These are phyloP conservation scores for Dipteronia sinensis DNA, from an alignment of 345 rosid species.

Conservation along the genomic window DNA sequence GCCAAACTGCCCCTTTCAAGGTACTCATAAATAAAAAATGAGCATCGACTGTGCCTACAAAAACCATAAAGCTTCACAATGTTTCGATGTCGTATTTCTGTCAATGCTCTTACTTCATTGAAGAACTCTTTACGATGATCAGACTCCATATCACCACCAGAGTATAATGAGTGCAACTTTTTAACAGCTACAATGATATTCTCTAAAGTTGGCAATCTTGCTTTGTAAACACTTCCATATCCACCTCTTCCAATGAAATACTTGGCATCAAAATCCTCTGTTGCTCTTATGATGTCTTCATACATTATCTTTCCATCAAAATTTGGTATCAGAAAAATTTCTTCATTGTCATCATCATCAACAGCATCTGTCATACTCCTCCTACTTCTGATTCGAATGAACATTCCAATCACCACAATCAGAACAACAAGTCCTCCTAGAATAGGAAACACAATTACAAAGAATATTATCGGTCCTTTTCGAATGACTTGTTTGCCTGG, in stretches of 20 bases:
- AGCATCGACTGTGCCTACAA: not conserved
- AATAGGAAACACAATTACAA: not conserved
- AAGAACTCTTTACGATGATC: not conserved
- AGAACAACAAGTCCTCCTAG: not conserved
- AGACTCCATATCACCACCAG: not conserved
- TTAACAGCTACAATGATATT: not conserved
- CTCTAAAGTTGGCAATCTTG: not conserved
- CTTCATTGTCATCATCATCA: too few species aligned
- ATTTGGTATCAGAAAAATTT: too few species aligned
- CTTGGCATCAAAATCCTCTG: not conserved
- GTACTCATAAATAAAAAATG: not conserved
- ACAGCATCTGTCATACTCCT: too few species aligned
- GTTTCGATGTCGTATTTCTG: not conserved
- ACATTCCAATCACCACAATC: too few species aligned
- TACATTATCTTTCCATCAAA: not conserved
- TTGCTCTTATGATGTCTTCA: not conserved
- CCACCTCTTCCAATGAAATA: not conserved
- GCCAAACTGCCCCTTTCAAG: not conserved
- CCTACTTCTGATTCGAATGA: too few species aligned
- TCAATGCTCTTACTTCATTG: not conserved
- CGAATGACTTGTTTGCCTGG: not conserved
- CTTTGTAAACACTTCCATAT: not conserved
- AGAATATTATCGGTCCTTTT: not conserved
- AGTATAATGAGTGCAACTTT: not conserved
- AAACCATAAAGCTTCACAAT: not conserved